phyloP scores from a whole-genome alignment of 2,329 filamentous ascomycete genomes.

The Fusarium sp. region DNA sequence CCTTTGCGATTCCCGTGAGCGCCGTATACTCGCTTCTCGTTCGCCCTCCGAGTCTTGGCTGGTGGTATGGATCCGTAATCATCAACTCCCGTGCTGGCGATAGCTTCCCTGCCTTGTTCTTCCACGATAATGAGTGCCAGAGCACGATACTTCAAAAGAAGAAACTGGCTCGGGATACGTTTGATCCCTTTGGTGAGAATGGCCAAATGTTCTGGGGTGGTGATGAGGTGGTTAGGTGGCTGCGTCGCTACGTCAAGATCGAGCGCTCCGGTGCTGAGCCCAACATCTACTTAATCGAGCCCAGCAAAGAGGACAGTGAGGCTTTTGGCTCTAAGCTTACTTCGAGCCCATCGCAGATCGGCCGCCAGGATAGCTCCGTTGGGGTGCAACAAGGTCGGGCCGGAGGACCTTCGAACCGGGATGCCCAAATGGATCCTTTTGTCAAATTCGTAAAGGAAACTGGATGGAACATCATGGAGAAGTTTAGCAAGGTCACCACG shows the following conservation, averaged over 20 bases:
- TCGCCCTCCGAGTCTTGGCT: slow-evolving; percentile 91
- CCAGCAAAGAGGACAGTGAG: slow-evolving; percentile 85
- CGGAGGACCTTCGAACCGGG: slow-evolving; percentile 62
- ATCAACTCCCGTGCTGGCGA: slow-evolving; percentile 94
- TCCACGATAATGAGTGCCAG: slow-evolving; percentile 97
- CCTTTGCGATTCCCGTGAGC: slow-evolving; percentile 91
- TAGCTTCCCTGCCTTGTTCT: slow-evolving; percentile 95
- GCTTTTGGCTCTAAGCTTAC: slow-evolving; percentile 81
- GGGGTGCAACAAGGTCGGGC: slow-evolving; percentile 49
- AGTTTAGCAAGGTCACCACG: slow-evolving; percentile 96
- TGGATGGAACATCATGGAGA: slow-evolving; percentile 96
- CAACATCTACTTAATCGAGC: slow-evolving; percentile 92
- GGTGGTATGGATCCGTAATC: slow-evolving; percentile 98
- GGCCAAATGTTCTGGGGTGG: slow-evolving; percentile 98
- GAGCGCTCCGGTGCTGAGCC: slow-evolving; percentile 89
- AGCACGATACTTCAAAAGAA: slow-evolving; percentile 96
- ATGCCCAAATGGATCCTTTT: slow-evolving; percentile 91
- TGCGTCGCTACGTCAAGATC: slow-evolving; percentile 86
- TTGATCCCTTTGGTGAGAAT: slow-evolving; percentile 89
- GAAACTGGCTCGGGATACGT: slow-evolving; percentile 84
- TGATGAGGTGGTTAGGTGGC: slow-evolving; percentile 93
- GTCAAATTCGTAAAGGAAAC: slow-evolving; percentile 96
- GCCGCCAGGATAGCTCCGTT: slow-evolving; percentile 52
- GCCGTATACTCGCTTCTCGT: slow-evolving; percentile 93
- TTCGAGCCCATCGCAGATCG: slow-evolving; percentile 48